phyloP scores from a whole-genome alignment of 129 eudicot species.

The Chrysanthemum lavandulifolium region DNA sequence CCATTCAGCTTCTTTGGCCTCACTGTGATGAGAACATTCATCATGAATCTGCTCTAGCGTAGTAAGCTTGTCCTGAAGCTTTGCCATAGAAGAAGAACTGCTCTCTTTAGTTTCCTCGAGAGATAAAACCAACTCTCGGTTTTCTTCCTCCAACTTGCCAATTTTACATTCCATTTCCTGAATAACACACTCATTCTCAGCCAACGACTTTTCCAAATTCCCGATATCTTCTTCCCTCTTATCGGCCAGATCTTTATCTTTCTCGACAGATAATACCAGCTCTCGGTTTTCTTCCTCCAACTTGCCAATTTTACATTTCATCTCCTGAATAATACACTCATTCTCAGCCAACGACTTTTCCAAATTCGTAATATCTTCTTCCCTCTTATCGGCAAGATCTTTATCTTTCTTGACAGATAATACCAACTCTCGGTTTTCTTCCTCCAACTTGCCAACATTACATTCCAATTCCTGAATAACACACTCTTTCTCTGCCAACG shows the following conservation, averaged over 20 bases:
- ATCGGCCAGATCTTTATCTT: conserved; percentile 38
- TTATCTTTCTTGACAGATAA: conserved; percentile 42
- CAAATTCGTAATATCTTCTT: not conserved
- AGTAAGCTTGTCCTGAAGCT: conserved; percentile 62
- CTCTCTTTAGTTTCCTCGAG: conserved; percentile 63
- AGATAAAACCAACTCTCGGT: conserved; percentile 49
- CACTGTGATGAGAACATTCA: not conserved
- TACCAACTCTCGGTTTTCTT: conserved; percentile 39
- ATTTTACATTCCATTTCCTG: conserved; percentile 60
- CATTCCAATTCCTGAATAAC: conserved; percentile 58
- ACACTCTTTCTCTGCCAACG: conserved; percentile 11
- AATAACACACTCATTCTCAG: conserved; percentile 17
- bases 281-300: conserved; percentile 49
- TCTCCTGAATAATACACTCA: conserved; percentile 47
- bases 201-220: too few species aligned
- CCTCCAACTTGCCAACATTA: conserved; percentile 44
- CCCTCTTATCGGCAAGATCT: conserved; percentile 44
- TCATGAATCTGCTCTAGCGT: conserved; percentile 50
- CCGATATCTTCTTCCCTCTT: conserved; percentile 35
- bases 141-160: conserved; percentile 57
- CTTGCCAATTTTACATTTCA: conserved; percentile 46
- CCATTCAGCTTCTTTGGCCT: conserved; percentile 66
- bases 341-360: too few species aligned
- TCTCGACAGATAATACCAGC: conserved; percentile 35
- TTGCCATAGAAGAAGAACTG: conserved; percentile 39